Evolutionary conservation across 306 rosid genomes (phyloP), one percentile per base, ranked within the genome.

Genomic region (Cicer judaicum): DNA sequence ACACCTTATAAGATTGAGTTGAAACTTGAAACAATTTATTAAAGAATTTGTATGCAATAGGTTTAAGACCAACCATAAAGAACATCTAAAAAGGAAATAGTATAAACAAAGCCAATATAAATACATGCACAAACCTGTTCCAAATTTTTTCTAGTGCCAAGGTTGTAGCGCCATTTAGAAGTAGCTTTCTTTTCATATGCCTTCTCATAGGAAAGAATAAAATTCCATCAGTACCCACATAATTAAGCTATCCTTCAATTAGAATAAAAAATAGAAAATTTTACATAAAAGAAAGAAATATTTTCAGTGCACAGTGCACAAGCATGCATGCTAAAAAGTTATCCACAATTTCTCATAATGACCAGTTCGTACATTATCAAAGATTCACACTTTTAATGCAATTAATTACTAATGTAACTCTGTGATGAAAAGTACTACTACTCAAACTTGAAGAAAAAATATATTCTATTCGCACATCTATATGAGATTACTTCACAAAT

Each of bases 121-220:
- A 29, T 29, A 46, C n/a, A 68, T 15, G 40, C 21, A 79, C 89
- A 46, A 6, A 95, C 99, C 99, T 95, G 99, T 76, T 95, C 99
- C 71, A 92, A 95, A 79, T 95, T 95, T 86, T 84, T 95, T 52
- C 91, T 86, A 49, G 92, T 96, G 59, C 99, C 98, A 70, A 95
- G 98, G 79, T 95, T 98, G 70, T 90, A 95, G 41, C 92, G 97
- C 99, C 99, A 95, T 85, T 95, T 92, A 34, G 93, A 93, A 64
- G 97, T 81, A 19, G 92, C 89, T 83, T 95, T 90, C 90, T 95
- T 92, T 87, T 95, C 99, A 78, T 95, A 95, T 5, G 99, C 99
- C 99, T 95, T 87, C 68, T 57, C 42, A 71, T 29, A 29, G 36
- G 36, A 29, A 7, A 65, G 70, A 73, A 19, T 43, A 64, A 13